Evolutionary conservation across 2,329 filamentous ascomycete genomes (phyloP).

Genomic region (Xylariaceae sp.): DNA sequence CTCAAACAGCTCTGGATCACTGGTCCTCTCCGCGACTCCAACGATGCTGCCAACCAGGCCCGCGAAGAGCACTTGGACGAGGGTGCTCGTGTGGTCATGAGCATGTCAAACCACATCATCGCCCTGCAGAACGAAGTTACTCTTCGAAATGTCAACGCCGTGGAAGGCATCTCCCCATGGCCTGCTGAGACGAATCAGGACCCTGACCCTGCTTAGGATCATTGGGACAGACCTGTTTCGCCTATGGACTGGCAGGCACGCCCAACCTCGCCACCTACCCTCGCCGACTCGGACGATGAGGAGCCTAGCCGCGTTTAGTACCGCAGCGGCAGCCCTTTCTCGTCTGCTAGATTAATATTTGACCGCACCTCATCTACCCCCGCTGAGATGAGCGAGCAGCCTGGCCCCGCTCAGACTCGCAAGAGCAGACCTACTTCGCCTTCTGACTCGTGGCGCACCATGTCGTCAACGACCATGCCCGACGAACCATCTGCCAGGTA

Average conservation of each 20-base stretch:
- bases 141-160: slow-evolving; percentile 1
- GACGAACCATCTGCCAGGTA: too few species aligned
- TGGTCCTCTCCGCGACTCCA: slow-evolving; percentile 42
- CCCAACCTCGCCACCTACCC: too few species aligned
- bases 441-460: too few species aligned
- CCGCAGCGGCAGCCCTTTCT: too few species aligned
- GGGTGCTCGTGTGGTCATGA: slow-evolving; percentile 35
- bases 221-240: not conserved
- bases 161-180: not conserved
- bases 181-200: slow-evolving; percentile 1
- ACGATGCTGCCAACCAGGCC: slow-evolving; percentile 35
- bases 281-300: not conserved
- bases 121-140: slow-evolving; percentile 21
- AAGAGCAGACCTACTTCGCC: too few species aligned
- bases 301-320: not conserved
- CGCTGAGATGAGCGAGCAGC: too few species aligned
- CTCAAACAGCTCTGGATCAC: slow-evolving; percentile 49
- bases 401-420: too few species aligned
- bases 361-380: too few species aligned
- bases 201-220: not conserved
- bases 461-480: too few species aligned
- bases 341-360: too few species aligned
- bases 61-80: slow-evolving; percentile 33
- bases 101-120: slow-evolving; percentile 28
- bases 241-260: too few species aligned